Conservation (phyloP, 2,329 filamentous ascomycete genomes). For the Apiospora koreana region DNA sequence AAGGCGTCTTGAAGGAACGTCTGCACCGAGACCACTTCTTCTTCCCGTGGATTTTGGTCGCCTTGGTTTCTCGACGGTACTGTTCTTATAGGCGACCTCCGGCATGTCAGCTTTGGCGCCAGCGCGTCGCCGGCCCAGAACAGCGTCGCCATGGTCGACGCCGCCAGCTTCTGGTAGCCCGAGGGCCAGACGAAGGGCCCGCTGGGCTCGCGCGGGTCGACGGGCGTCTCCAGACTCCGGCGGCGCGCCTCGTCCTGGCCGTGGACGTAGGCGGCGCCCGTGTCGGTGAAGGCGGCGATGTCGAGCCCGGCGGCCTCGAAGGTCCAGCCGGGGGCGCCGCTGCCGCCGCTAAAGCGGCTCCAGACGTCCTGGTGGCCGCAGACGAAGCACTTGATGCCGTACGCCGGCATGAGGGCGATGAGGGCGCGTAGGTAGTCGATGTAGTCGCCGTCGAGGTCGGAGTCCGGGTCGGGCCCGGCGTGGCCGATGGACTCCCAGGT, state of each 20-base stretch:
- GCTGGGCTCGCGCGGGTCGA: slow-evolving; percentile 34
- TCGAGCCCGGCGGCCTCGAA: slow-evolving; percentile 42
- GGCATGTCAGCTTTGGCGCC: slow-evolving; percentile 24
- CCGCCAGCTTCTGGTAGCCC: slow-evolving; percentile 39
- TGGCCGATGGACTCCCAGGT: slow-evolving; percentile 44
- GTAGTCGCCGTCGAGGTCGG: slow-evolving; percentile 40
- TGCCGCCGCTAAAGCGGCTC: slow-evolving; percentile 44
- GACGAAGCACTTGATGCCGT: slow-evolving; percentile 43
- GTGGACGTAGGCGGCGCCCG: slow-evolving; percentile 37
- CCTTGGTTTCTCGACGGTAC: no score
- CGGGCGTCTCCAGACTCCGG: slow-evolving; percentile 17
- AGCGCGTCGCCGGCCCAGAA: slow-evolving; percentile 30
- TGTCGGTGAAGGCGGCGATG: slow-evolving; percentile 33
- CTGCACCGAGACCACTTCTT: slow-evolving; percentile 27
- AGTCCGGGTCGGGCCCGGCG: slow-evolving; percentile 30
- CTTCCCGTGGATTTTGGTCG: background rate
- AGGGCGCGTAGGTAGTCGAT: slow-evolving; percentile 38
- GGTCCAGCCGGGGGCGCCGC: slow-evolving; percentile 43
- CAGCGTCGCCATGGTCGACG: slow-evolving; percentile 31
- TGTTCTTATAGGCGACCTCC: slow-evolving; percentile 4
- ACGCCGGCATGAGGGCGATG: slow-evolving; percentile 37
- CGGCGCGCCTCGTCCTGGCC: slow-evolving; percentile 35
- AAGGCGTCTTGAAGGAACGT: slow-evolving; percentile 33
- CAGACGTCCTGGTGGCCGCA: slow-evolving; percentile 46
- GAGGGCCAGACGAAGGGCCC: slow-evolving; percentile 40